Conservation (phyloP, 495 filamentous ascomycete species). For the Talaromyces liani region DNA sequence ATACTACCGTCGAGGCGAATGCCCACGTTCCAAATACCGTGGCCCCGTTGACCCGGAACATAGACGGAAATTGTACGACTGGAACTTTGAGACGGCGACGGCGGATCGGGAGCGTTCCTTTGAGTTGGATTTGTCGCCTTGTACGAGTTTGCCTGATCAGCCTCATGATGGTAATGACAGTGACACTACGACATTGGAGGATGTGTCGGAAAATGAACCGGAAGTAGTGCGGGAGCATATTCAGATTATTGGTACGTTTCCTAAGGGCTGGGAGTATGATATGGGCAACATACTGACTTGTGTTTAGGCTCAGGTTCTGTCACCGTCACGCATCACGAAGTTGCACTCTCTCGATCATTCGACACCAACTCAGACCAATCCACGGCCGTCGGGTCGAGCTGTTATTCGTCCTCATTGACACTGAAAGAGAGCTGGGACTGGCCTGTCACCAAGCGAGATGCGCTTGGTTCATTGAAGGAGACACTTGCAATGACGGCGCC, state of each 20-base stretch:
- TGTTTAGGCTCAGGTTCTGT: conserved; percentile 11
- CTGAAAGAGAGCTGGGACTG: conserved; percentile 15
- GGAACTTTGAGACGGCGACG: conserved; percentile 38
- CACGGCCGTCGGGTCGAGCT: conserved; percentile 33
- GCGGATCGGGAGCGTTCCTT: conserved; percentile 27
- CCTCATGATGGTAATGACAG: conserved; percentile 14
- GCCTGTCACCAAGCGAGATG: conserved; percentile 24
- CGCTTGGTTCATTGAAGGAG: conserved; percentile 30
- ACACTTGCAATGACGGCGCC: conserved; percentile 29
- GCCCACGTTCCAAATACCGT: conserved; percentile 44
- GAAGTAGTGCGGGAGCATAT: not conserved
- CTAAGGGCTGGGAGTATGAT: not conserved
- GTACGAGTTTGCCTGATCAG: conserved; percentile 23
- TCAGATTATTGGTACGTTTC: conserved; percentile 22
- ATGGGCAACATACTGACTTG: not conserved
- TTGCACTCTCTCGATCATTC: conserved; percentile 21
- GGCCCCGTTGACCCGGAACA: conserved; percentile 46
- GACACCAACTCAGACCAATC: conserved; percentile 29
- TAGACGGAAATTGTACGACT: conserved; percentile 40
- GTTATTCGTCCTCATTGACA: conserved; percentile 33
- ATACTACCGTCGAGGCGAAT: conserved; percentile 43
- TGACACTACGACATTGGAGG: not conserved
- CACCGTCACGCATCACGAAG: conserved; percentile 16
- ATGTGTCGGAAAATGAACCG: not conserved
- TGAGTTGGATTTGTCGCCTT: conserved; percentile 34